phyloP scores from a whole-genome alignment of 345 rosid species.

The thale cress (Arabidopsis thaliana) region TAIR10.1 NC_003071.7:1095501-1096000 shows the following conservation, averaged over 20 bases:
- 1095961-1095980: conserved; percentile 66
- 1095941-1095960: conserved; percentile 45
- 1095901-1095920: conserved; percentile 35
- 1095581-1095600: conserved; percentile 6
- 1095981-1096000: conserved; percentile 70
- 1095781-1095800: conserved; percentile 65
- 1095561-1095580: conserved; percentile 71
- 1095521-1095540: conserved; percentile 82
- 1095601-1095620: neutral
- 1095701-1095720: conserved; percentile 85
- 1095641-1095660: neutral
- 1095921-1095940: conserved; percentile 32
- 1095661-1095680: conserved; percentile 87
- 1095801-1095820: conserved; percentile 45
- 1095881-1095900: conserved; percentile 49
- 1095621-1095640: conserved; percentile 1
- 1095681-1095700: conserved; percentile 71
- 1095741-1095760: conserved; percentile 85
- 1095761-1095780: conserved; percentile 81
- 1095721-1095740: conserved; percentile 78
- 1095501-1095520: conserved; percentile 90
- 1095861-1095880: conserved; percentile 22
- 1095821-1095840: conserved; percentile 23
- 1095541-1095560: conserved; percentile 81
- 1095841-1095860: neutral